Evolutionary conservation across 805 yeast genomes (phyloP).

Genomic region (Kazachstania viticola): DNA sequence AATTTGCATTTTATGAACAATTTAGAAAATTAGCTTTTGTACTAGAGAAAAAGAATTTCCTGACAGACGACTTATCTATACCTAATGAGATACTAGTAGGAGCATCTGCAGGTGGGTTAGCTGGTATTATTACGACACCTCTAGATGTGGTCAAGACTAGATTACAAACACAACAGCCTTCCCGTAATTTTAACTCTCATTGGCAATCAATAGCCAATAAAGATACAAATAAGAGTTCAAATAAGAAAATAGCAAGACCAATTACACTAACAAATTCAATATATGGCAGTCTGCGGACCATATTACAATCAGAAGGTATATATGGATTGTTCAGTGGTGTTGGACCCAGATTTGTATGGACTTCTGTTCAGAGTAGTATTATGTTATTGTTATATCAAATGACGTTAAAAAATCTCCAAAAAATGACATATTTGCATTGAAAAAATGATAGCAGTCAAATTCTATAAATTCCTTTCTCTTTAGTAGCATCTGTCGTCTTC

Average conservation of each 20-base stretch:
- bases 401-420: conserved; percentile 39
- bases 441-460: too few relatives aligned
- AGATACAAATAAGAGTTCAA: conserved; percentile 1
- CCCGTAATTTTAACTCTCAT: not conserved
- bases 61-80: conserved; percentile 39
- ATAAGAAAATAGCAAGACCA: conserved; percentile 6
- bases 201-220: conserved; percentile 1
- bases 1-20: conserved; percentile 89
- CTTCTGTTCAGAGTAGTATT: conserved; percentile 86
- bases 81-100: conserved; percentile 70
- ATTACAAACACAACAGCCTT: conserved; percentile 73
- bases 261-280: conserved; percentile 32
- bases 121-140: conserved; percentile 84
- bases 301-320: conserved; percentile 65
- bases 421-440: too few relatives aligned
- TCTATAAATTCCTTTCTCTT: too few relatives aligned
- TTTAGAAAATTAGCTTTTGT: conserved; percentile 51
- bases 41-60: conserved; percentile 24
- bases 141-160: conserved; percentile 86
- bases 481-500: too few relatives aligned
- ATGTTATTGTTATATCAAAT: conserved; percentile 85
- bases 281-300: conserved; percentile 37
- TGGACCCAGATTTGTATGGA: conserved; percentile 95
- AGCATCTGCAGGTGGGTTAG: conserved; percentile 90
- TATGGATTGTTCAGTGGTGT: conserved; percentile 84